Conservation (phyloP, 192 early-diverging fungal genomes). For the Backusella psychrophila region DNA sequence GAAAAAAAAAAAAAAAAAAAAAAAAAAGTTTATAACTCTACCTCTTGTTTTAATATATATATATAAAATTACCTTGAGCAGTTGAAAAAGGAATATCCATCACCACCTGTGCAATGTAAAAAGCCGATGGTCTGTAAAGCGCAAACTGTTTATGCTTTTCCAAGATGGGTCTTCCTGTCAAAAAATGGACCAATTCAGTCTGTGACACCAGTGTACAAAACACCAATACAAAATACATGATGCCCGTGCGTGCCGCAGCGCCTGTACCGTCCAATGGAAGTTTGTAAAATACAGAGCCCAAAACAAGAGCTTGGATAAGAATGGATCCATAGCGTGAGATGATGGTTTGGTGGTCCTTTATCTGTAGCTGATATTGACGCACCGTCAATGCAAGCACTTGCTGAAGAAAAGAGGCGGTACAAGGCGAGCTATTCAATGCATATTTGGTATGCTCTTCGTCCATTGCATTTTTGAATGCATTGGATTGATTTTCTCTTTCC, state of each 20-base stretch:
- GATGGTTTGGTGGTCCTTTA: slow-evolving; percentile 46
- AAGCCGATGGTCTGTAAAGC: slow-evolving; percentile 28
- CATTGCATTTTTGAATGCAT: slow-evolving; percentile 45
- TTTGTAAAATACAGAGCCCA: slow-evolving; percentile 64
- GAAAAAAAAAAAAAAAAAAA: too few relatives aligned
- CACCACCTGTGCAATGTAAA: slow-evolving; percentile 43
- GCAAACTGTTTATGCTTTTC: slow-evolving; percentile 57
- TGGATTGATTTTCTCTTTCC: slow-evolving; percentile 8
- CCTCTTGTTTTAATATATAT: background rate
- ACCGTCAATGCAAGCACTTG: slow-evolving; percentile 55
- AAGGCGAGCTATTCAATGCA: slow-evolving; percentile 49
- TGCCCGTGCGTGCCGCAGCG: slow-evolving; percentile 75
- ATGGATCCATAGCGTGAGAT: slow-evolving; percentile 49
- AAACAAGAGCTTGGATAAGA: slow-evolving; percentile 63
- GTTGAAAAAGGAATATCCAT: slow-evolving; percentile 48
- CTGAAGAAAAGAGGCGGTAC: slow-evolving; percentile 60
- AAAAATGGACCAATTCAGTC: slow-evolving; percentile 65
- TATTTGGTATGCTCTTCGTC: slow-evolving; percentile 51
- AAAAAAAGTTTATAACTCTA: slow-evolving; percentile 16
- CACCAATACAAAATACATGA: slow-evolving; percentile 60
- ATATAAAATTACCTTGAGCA: slow-evolving; percentile 26
- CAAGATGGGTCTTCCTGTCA: slow-evolving; percentile 68
- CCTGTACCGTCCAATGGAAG: slow-evolving; percentile 57
- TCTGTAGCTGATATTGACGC: slow-evolving; percentile 66
- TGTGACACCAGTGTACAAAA: slow-evolving; percentile 57